Percentiles rank a stretch among this genome's conserved stretches.
Conservation (phyloP, 192 early-diverging fungal genomes). For the Geranomyces michiganensis region DNA sequence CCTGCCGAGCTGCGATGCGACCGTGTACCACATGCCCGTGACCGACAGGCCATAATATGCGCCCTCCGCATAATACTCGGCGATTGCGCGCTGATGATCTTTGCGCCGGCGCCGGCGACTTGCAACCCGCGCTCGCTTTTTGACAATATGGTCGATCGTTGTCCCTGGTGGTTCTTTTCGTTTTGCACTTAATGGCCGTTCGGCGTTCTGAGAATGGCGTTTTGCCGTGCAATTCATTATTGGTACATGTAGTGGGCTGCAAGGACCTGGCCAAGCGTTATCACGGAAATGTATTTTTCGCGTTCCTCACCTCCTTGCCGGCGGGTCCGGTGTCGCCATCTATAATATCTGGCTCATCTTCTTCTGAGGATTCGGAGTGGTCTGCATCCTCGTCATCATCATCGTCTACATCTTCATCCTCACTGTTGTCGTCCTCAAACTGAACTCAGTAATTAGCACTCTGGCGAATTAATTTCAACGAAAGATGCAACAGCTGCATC, state of each 20-base stretch:
- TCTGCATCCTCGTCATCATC: conserved; percentile 20
- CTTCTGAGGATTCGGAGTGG: neutral
- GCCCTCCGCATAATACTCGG: conserved; percentile 83
- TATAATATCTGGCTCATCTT: conserved; percentile 40
- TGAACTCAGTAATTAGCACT: conserved; percentile 13
- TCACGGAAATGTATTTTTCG: too few species aligned
- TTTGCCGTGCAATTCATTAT: too few species aligned
- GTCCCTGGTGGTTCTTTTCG: conserved; percentile 1
- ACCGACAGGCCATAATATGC: conserved; percentile 76
- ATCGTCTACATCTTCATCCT: conserved; percentile 40
- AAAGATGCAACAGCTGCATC: neutral
- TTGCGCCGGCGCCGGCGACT: conserved; percentile 11
- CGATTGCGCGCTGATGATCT: conserved; percentile 52
- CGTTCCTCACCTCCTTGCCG: conserved; percentile 23
- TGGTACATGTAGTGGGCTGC: too few species aligned
- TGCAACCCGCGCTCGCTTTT: conserved; percentile 19
- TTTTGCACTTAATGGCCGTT: neutral
- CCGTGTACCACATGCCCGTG: conserved; percentile 68
- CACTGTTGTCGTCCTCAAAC: conserved; percentile 39
- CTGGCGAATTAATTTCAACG: too few species aligned
- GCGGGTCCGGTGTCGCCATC: conserved; percentile 30
- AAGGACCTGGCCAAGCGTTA: too few species aligned
- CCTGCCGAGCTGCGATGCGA: conserved; percentile 74
- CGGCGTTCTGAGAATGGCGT: too few species aligned
- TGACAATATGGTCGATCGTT: neutral